phyloP scores from a whole-genome alignment of 2,329 filamentous ascomycete genomes.

The Dactylellina cionopaga region DNA sequence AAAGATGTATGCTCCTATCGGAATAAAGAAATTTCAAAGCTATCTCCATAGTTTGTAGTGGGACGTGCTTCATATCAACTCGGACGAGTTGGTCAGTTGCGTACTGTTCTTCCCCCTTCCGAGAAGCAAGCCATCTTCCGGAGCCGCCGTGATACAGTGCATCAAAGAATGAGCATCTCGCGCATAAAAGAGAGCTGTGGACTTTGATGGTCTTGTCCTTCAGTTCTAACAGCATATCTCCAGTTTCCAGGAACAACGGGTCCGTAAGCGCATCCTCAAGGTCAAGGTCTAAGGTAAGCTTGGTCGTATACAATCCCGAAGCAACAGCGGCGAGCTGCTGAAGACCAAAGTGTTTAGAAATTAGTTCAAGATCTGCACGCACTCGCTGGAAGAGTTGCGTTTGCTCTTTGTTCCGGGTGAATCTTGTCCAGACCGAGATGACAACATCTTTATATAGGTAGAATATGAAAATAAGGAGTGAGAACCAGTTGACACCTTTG shows the following conservation, averaged over 20 bases:
- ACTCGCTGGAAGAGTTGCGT: slow-evolving; percentile 79
- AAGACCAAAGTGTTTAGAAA: slow-evolving; percentile 27
- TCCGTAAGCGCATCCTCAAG: slow-evolving; percentile 76
- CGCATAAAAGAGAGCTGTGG: slow-evolving; percentile 82
- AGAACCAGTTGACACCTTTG: slow-evolving; percentile 76
- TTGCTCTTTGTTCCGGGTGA: slow-evolving; percentile 68
- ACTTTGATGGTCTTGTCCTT: slow-evolving; percentile 74
- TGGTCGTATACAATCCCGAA: slow-evolving; percentile 66
- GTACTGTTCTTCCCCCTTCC: slow-evolving; percentile 66
- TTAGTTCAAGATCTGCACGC: slow-evolving; percentile 68
- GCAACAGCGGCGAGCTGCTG: slow-evolving; percentile 81
- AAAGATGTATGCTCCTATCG: slow-evolving; percentile 81
- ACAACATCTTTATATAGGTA: slow-evolving; percentile 83
- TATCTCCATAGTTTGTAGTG: slow-evolving; percentile 76
- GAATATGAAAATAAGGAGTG: slow-evolving; percentile 79
- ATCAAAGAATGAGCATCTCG: slow-evolving; percentile 90
- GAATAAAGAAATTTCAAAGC: slow-evolving; percentile 85
- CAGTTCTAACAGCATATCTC: slow-evolving; percentile 80
- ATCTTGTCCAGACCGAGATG: slow-evolving; percentile 87
- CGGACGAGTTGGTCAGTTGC: slow-evolving; percentile 65
- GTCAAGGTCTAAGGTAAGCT: slow-evolving; percentile 25
- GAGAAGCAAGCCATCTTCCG: slow-evolving; percentile 81
- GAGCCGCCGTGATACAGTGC: slow-evolving; percentile 90
- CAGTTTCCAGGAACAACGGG: slow-evolving; percentile 72
- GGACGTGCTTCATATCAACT: slow-evolving; percentile 85